Evolutionary conservation across 148 eudicot species (phyloP).

Genomic region (Chenopodium quinoa): DNA sequence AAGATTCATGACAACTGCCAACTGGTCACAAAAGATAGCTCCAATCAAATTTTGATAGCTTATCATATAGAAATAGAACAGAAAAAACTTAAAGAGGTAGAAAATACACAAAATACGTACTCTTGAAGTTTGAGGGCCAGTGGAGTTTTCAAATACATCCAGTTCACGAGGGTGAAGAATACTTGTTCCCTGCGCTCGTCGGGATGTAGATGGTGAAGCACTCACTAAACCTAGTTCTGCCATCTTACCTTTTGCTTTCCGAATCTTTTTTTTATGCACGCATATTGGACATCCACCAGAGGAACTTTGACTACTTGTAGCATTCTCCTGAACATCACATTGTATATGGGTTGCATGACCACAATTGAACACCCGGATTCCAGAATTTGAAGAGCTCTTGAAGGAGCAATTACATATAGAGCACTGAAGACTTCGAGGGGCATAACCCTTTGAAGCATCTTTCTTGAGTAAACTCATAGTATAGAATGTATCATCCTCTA

Average conservation of each 20-base stretch:
- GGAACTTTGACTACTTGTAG: conserved; percentile 35
- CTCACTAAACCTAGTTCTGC: conserved; percentile 58
- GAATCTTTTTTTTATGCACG: conserved; percentile 63
- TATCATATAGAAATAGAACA: background rate
- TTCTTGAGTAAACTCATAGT: conserved; percentile 77
- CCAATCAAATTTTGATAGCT: background rate
- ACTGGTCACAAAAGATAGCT: background rate
- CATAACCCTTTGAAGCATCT: conserved; percentile 88
- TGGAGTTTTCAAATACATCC: conserved; percentile 54
- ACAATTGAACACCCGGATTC: conserved; percentile 74
- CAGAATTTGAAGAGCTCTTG: conserved; percentile 53
- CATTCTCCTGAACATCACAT: conserved; percentile 67
- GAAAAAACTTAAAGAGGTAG: background rate
- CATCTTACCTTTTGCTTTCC: conserved; percentile 47
- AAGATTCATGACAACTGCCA: background rate
- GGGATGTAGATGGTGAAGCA: conserved; percentile 37
- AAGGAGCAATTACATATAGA: conserved; percentile 79
- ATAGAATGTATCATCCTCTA: conserved; percentile 89
- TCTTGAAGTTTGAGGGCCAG: conserved; percentile 56
- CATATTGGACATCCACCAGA: conserved; percentile 85
- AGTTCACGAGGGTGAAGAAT: conserved; percentile 47
- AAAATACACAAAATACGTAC: conserved; percentile 36
- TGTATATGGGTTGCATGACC: conserved; percentile 85
- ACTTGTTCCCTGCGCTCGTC: conserved; percentile 39
- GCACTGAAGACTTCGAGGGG: conserved; percentile 63